These are phyloP conservation scores for Fusarium praegraminearum DNA, from an alignment of 2,329 filamentous ascomycete species.

Conservation along the genomic window DNA sequence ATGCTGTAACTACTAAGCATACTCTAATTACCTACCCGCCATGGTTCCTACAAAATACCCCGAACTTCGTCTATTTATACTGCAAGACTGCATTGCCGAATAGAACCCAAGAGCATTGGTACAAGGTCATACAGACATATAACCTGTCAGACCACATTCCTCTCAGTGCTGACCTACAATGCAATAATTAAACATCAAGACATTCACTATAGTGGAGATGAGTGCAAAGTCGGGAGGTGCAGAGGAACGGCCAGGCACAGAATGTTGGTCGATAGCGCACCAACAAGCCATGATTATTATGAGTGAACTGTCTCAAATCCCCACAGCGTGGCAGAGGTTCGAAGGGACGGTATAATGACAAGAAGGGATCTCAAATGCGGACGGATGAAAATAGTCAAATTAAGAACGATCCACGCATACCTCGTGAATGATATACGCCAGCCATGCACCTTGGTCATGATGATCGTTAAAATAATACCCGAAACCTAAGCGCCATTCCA, in stretches of 20 bases:
- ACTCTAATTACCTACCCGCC: background rate
- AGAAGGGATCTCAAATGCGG: slow-evolving; percentile 14
- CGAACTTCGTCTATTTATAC: background rate
- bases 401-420: slow-evolving; percentile 52
- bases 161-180: background rate
- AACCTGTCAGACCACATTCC: background rate
- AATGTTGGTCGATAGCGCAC: slow-evolving; percentile 21
- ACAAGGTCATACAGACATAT: background rate
- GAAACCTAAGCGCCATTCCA: slow-evolving; percentile 43
- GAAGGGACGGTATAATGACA: slow-evolving; percentile 10
- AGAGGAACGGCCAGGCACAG: slow-evolving; percentile 35
- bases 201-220: slow-evolving; percentile 9
- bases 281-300: slow-evolving; percentile 30
- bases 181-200: background rate
- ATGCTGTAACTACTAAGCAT: background rate
- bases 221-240: slow-evolving; percentile 2
- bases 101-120: background rate
- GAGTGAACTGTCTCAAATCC: slow-evolving; percentile 1
- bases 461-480: slow-evolving; percentile 43
- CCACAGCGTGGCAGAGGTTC: slow-evolving; percentile 12
- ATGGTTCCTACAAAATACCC: background rate
- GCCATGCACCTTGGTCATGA: slow-evolving; percentile 49
- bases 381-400: slow-evolving; percentile 35
- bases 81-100: background rate
- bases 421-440: slow-evolving; percentile 52